Evolutionary conservation across 2,329 filamentous ascomycete genomes (phyloP), one percentile per base, ranked within the genome.

Genomic region (Ceratocystis papillata): DNA sequence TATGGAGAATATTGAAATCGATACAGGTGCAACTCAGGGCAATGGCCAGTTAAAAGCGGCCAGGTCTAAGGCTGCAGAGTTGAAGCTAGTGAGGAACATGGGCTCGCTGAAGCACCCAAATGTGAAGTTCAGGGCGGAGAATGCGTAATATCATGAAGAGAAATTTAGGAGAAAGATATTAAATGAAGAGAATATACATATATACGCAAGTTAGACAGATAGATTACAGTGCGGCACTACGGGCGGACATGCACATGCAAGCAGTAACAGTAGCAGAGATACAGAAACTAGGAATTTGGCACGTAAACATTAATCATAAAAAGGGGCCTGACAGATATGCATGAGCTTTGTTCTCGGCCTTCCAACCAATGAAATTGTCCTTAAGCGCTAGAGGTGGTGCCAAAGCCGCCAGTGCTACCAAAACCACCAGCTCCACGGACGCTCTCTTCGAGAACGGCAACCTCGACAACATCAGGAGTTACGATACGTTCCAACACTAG

Each of bases 401-500:
- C 64, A 22, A 68, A 68, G 57, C 64, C 67, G n/a, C 91, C 92
- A 44, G 92, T 96, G 76, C 90, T 96, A 65, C 92, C 92, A 73
- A 96, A 96, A 1, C 92, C 94, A 30, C 92, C 93, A 0, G 87
- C 90, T 30, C 94, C 94, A 53, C 94, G 82, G 10, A 95, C 90
- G 73, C 90, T 97, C 78, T 91, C 90, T 73, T 93, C 90, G 67
- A 99, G 80, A 78, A 93, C 84, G 72, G 89, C 80, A 1, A 97
- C 93, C 73, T 96, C 91, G n/a, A 88, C 77, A 5, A 99, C 88
- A 60, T 95, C 90, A 1, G 94, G 93, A 33, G 92, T 97, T 73
- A 89, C 92, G 73, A 97, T 96, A 75, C 90, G 85, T 81, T 99
- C 94, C 66, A 99, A 79, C 70, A 99, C 85, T 71, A 99, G 82